Evolutionary conservation across 2,329 filamentous ascomycete species (phyloP).

Genomic region (Pseudocercospora pini-densiflorae): DNA sequence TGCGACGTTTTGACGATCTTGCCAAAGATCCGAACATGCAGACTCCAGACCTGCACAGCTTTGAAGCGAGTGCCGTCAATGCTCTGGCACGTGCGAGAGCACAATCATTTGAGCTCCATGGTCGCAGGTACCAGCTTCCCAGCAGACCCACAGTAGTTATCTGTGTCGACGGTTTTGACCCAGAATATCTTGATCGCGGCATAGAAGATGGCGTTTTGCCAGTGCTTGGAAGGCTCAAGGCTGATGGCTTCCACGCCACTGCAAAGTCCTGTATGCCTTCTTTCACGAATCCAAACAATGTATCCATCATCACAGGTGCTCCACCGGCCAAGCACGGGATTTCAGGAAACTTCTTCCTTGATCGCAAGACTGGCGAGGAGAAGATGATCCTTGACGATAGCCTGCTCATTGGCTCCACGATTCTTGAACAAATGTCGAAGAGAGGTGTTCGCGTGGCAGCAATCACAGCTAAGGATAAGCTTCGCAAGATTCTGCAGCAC

Average conservation of each 20-base stretch:
- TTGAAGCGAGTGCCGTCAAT: conserved; percentile 23
- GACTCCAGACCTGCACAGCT: conserved; percentile 26
- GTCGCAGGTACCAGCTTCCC: conserved; percentile 40
- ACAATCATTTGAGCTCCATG: conserved; percentile 30
- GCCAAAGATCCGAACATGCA: conserved; percentile 39
- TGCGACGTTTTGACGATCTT: conserved; percentile 46
- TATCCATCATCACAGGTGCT: conserved; percentile 51
- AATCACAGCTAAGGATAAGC: conserved; percentile 52
- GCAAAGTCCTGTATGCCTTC: conserved; percentile 50
- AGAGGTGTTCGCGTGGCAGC: conserved; percentile 48
- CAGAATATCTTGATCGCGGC: conserved; percentile 46
- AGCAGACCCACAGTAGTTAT: conserved; percentile 46
- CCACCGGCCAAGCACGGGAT: conserved; percentile 49
- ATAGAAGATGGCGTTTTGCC: conserved; percentile 43
- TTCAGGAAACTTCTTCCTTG: conserved; percentile 51
- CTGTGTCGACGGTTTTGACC: conserved; percentile 52
- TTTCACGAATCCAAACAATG: conserved; percentile 53
- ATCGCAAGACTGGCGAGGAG: conserved; percentile 45
- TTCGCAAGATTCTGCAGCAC: conserved; percentile 48
- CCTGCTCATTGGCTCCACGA: conserved; percentile 48
- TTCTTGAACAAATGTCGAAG: conserved; percentile 47
- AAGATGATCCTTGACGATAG: conserved; percentile 49
- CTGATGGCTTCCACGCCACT: conserved; percentile 45
- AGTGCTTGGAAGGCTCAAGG: conserved; percentile 38
- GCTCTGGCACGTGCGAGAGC: conserved; percentile 16